A percentile compares a stretch with the other conserved stretches of the same genome.
Evolutionary conservation across 2,329 filamentous ascomycete genomes (phyloP).

Genomic region (Sclerotinia borealis): DNA sequence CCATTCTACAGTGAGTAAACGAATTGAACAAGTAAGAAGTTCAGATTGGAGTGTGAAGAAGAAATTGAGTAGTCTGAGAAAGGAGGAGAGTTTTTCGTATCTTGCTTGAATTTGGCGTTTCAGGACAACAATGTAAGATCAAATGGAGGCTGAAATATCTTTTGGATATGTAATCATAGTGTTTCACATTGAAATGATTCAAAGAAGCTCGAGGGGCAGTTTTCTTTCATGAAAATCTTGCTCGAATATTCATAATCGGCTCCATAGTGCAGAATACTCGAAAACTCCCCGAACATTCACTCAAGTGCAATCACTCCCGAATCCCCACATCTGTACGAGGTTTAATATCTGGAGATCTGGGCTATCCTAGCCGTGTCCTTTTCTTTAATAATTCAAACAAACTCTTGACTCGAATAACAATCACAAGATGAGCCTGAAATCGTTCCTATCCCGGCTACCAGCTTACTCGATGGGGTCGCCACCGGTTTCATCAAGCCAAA

Average conservation of each 20-base stretch:
- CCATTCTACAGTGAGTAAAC: conserved; percentile 27
- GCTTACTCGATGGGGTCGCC: no score
- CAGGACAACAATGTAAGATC: background rate
- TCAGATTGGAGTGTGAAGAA: conserved; percentile 29
- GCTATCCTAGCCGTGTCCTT: no score
- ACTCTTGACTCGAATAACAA: no score
- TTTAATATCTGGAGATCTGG: no score
- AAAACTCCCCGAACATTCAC: no score
- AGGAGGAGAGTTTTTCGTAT: conserved; percentile 20
- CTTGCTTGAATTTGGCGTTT: conserved; percentile 1
- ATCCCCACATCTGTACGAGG: no score
- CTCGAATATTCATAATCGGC: background rate
- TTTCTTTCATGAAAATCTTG: background rate
- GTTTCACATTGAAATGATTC: background rate
- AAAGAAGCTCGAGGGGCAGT: background rate
- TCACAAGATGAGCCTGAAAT: no score
- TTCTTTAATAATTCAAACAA: no score
- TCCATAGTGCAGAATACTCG: no score
- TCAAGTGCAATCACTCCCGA: background rate
- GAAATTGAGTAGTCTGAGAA: conserved; percentile 29
- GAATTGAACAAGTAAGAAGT: conserved; percentile 27
- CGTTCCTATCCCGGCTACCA: no score
- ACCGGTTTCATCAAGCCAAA: no score
- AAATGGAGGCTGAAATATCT: background rate
- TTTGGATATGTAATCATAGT: background rate